phyloP scores from a whole-genome alignment of 495 filamentous ascomycete species.

The Trichoderma orchidacearum region DNA sequence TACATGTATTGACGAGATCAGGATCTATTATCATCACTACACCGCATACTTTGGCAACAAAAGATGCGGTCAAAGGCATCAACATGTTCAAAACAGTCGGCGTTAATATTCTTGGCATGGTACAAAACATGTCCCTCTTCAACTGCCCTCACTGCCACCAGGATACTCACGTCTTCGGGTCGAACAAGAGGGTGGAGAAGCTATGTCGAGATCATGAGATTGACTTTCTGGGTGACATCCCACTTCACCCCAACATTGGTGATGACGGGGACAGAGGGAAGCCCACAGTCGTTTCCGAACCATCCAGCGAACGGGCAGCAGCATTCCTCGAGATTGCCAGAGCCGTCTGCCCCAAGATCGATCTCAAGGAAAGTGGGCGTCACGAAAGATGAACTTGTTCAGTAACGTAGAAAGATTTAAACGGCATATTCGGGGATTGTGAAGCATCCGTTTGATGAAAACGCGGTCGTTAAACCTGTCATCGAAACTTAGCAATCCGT shows the following conservation, averaged over 20 bases:
- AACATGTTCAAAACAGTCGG: constrained; percentile 82
- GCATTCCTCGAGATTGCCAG: constrained; percentile 62
- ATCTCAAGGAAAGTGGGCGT: constrained; percentile 7
- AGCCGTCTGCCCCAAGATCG: constrained; percentile 40
- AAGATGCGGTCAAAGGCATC: constrained; percentile 79
- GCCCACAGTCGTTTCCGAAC: constrained; percentile 83
- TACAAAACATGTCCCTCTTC: constrained; percentile 91
- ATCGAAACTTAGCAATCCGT: neutral
- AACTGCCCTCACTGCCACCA: constrained; percentile 63
- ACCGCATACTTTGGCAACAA: constrained; percentile 79
- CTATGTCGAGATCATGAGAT: constrained; percentile 46
- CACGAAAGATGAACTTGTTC: neutral
- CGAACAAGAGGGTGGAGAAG: constrained; percentile 27
- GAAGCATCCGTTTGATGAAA: neutral
- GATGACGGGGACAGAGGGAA: constrained; percentile 79
- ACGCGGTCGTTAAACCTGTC: neutral
- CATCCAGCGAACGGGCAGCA: constrained; percentile 50
- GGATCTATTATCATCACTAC: constrained; percentile 85
- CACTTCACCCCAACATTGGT: constrained; percentile 75
- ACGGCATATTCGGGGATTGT: neutral
- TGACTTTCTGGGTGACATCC: constrained; percentile 75
- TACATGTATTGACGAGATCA: constrained; percentile 10
- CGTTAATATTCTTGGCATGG: constrained; percentile 68
- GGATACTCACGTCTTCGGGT: constrained; percentile 69
- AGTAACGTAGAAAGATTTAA: neutral